Conservation (phyloP, 1,139 yeast species). For the Suhomyces bokatorum region DNA sequence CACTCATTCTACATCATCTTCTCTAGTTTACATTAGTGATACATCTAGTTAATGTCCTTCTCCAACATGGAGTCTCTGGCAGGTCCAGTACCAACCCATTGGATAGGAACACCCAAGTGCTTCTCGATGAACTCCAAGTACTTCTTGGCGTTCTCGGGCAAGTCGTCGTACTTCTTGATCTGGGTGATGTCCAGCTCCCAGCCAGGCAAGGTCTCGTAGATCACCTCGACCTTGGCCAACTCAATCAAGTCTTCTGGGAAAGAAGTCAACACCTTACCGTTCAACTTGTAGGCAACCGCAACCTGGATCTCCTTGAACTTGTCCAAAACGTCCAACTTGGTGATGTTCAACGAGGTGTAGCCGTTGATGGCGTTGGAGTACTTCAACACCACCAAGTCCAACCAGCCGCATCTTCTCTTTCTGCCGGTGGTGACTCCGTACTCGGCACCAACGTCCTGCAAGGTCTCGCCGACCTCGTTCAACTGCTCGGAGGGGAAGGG, state of each 20-base stretch:
- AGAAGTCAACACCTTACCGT: slow-evolving; percentile 70
- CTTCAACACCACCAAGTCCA: slow-evolving; percentile 90
- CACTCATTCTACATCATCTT: not conserved
- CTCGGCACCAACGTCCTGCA: slow-evolving; percentile 92
- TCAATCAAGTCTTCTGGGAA: slow-evolving; percentile 92
- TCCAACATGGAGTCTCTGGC: slow-evolving; percentile 84
- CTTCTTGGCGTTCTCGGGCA: slow-evolving; percentile 84
- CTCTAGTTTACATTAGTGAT: slow-evolving; percentile 6
- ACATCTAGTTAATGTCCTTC: slow-evolving; percentile 25
- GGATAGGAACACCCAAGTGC: slow-evolving; percentile 77
- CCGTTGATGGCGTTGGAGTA: slow-evolving; percentile 92
- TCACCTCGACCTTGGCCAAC: slow-evolving; percentile 87
- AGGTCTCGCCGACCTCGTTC: slow-evolving; percentile 79
- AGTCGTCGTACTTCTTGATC: slow-evolving; percentile 65
- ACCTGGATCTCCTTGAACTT: slow-evolving; percentile 83
- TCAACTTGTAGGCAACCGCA: slow-evolving; percentile 75
- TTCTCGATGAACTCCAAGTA: slow-evolving; percentile 86
- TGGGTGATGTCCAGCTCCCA: slow-evolving; percentile 87
- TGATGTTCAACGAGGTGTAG: slow-evolving; percentile 88
- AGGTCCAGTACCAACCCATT: slow-evolving; percentile 99
- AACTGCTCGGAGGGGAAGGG: slow-evolving; percentile 99
- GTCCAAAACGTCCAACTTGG: slow-evolving; percentile 94
- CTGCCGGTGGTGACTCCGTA: slow-evolving; percentile 99
- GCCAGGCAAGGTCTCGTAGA: slow-evolving; percentile 87
- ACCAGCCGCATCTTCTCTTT: slow-evolving; percentile 99